phyloP scores from a whole-genome alignment of 345 rosid species.

The Boechera stricta region DNA sequence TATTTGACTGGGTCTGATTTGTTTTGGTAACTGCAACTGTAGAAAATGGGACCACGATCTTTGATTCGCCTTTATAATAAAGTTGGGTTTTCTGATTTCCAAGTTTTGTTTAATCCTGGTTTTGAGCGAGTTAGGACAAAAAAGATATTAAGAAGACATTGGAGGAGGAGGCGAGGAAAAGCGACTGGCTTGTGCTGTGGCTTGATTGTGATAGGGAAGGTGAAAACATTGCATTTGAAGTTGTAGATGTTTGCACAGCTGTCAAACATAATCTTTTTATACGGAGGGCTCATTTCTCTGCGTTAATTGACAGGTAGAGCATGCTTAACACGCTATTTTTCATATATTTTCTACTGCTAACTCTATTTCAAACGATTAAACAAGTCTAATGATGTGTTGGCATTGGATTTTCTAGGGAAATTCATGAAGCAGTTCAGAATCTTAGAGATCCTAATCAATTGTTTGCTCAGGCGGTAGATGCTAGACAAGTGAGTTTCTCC shows the following conservation, averaged over 20 bases:
- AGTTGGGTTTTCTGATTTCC: slow-evolving; percentile 3
- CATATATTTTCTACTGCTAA: neutral
- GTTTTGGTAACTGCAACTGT: neutral
- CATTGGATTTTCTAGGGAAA: slow-evolving; percentile 65
- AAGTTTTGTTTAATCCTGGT: slow-evolving; percentile 13
- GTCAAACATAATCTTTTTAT: slow-evolving; percentile 64
- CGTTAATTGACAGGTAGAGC: slow-evolving; percentile 83
- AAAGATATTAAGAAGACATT: slow-evolving; percentile 81
- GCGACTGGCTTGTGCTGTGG: slow-evolving; percentile 96
- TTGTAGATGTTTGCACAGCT: slow-evolving; percentile 68
- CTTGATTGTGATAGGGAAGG: slow-evolving; percentile 99
- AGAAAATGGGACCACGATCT: neutral
- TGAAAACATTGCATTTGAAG: slow-evolving; percentile 96
- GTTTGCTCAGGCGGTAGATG: slow-evolving; percentile 96
- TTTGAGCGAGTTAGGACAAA: slow-evolving; percentile 65
- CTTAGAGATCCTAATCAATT: slow-evolving; percentile 83
- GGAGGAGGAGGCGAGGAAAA: slow-evolving; percentile 94
- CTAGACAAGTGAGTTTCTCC: slow-evolving; percentile 82
- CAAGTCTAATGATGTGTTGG: slow-evolving; percentile 22
- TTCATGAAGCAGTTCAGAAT: slow-evolving; percentile 87
- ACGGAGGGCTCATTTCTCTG: slow-evolving; percentile 91
- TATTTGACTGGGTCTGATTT: neutral
- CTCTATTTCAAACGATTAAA: slow-evolving; percentile 13
- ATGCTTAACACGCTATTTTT: neutral
- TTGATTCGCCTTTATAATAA: neutral